A percentile compares a stretch with the other conserved stretches of the same genome.
phyloP scores from a whole-genome alignment of 176 grass and related monocot genomes.

The Bromus sterilis region DNA sequence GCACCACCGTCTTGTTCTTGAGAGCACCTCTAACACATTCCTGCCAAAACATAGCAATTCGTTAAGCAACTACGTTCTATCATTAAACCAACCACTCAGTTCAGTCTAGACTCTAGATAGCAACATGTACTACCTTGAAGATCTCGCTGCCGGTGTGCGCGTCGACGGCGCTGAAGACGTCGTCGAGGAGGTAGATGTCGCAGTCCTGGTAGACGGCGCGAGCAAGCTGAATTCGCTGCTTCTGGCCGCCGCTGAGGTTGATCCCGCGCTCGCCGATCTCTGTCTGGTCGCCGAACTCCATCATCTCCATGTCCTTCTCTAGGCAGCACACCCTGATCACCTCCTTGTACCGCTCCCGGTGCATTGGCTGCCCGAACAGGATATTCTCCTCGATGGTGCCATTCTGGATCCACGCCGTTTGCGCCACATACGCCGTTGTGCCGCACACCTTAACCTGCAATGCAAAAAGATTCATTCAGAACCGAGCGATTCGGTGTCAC shows the following conservation, averaged over 20 bases:
- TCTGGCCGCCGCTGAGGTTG: constrained; percentile 94
- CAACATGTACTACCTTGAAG: constrained; percentile 51
- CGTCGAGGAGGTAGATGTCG: constrained; percentile 90
- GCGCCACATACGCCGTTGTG: constrained; percentile 80
- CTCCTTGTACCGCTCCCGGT: constrained; percentile 65
- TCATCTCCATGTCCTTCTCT: constrained; percentile 96
- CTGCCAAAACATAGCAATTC: constrained; percentile 16
- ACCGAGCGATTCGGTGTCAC: background rate
- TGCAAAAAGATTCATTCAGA: constrained; percentile 17
- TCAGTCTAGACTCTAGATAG: background rate
- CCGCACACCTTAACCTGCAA: constrained; percentile 82
- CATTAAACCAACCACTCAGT: background rate
- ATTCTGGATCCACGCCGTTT: constrained; percentile 98
- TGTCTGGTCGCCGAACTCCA: constrained; percentile 99
- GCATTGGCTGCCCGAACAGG: constrained; percentile 78
- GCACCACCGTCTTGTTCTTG: constrained; percentile 77
- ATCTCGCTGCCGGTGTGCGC: constrained; percentile 84
- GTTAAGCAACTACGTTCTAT: background rate
- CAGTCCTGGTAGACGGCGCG: constrained; percentile 88
- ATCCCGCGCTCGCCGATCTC: constrained; percentile 98
- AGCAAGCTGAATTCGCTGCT: constrained; percentile 96
- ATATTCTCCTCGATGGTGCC: constrained; percentile 95
- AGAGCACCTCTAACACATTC: constrained; percentile 82
- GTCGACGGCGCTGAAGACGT: constrained; percentile 94
- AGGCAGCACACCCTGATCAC: constrained; percentile 82